These are phyloP conservation scores for Magnolia kwangsiensis DNA, from an alignment of 164 flowering plant genomes.

Conservation along the genomic window DNA sequence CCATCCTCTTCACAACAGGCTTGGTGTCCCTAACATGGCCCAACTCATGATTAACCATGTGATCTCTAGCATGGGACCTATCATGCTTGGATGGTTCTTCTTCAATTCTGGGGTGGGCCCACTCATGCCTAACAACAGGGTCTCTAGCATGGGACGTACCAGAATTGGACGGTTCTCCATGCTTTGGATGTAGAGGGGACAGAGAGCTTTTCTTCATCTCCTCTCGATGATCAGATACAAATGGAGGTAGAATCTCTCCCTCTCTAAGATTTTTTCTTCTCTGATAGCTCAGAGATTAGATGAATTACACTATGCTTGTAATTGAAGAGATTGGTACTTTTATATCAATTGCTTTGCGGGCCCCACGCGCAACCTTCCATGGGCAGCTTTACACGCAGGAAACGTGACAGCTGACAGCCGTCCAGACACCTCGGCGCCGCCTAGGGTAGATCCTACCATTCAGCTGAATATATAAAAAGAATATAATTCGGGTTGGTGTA, in stretches of 20 bases:
- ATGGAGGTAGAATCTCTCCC: too few relatives aligned
- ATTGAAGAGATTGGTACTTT: background rate
- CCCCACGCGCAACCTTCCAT: background rate
- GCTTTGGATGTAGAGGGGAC: background rate
- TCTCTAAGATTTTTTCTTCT: background rate
- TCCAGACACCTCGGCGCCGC: too few relatives aligned
- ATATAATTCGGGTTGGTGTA: too few relatives aligned
- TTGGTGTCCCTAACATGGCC: slow-evolving; percentile 1
- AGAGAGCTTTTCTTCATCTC: slow-evolving; percentile 8
- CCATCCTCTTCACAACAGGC: slow-evolving; percentile 19
- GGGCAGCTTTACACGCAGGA: too few relatives aligned
- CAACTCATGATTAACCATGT: background rate
- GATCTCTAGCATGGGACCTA: background rate
- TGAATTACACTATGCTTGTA: background rate
- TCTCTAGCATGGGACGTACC: background rate
- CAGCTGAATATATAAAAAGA: too few relatives aligned
- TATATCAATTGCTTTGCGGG: background rate
- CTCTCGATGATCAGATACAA: background rate
- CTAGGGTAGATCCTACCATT: too few relatives aligned
- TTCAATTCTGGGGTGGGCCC: background rate
- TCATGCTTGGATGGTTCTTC: too few relatives aligned
- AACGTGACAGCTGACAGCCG: too few relatives aligned
- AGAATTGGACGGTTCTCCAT: slow-evolving; percentile 4
- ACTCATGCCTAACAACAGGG: background rate
- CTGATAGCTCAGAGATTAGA: background rate